Base-by-base conservation (phyloP, 208 protist species). In the Trypanosoma theileri region DNA sequence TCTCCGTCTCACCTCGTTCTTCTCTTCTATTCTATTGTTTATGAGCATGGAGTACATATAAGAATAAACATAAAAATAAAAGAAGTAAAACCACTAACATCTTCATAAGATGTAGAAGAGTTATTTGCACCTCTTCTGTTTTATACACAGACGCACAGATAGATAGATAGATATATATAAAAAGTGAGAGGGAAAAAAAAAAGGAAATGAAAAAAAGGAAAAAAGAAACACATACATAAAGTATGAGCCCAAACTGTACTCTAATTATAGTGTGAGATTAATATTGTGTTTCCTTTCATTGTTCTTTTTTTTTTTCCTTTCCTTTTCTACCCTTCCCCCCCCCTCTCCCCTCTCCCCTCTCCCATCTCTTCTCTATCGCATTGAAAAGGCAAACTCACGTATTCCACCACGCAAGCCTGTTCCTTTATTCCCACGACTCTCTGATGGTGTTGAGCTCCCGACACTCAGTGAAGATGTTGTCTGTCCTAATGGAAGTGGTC, bases 371-470 rank as follows among this genome's bases (percentile, higher is more conserved):
- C 12, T 17, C 41, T 60, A 68, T 41, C 60, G 63, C 63, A 68
- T 68, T 10, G 51, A 57, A 59, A 68, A 68, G 11, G 22, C 53
- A 22, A 68, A 68, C 13, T 51, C 63, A 52, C 53, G 63, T 9
- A 42, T 14, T 35, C 9, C 50, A 21, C 19, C 16, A 11, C 31
- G 35, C 8, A 40, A 7, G 13, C 13, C 13, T 50, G 63, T 42
- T 24, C 53, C 52, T 22, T 9, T 19, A 35, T 1, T 19, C 0
- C 60, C 44, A 1, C 42, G 59, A 57, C 59, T n/a, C 31, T 55
- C 22, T 13, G n/a, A 12, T 7, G 0, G 22, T 52, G 50, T 8
- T 40, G 8, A 19, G 2, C 12, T 17, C 46, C n/a, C 16, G 28
- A 59, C 19, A 54, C n/a, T 46, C 31, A 19, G 44, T 71, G 66